phyloP scores from a whole-genome alignment of 176 grass and related monocot genomes.

The Paspalum vaginatum region DNA sequence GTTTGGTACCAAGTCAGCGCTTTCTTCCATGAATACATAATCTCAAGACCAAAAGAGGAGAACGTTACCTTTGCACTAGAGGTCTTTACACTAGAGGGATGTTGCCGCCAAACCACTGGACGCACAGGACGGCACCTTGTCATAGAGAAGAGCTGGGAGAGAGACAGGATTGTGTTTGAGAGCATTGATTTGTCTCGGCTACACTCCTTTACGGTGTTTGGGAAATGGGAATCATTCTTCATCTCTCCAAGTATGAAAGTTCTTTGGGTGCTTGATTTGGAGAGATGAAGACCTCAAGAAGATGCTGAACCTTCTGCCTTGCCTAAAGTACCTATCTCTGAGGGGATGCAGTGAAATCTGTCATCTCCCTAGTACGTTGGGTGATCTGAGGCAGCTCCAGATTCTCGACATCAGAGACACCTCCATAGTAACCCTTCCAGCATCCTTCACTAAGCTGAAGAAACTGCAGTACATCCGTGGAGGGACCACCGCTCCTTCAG shows the following conservation, averaged over 20 bases:
- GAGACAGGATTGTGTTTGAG: background rate
- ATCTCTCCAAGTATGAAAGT: background rate
- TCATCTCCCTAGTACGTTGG: background rate
- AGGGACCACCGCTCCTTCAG: background rate
- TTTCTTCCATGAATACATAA: background rate
- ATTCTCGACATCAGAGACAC: background rate
- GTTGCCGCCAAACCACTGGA: background rate
- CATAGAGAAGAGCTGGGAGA: background rate
- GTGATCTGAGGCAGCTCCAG: background rate
- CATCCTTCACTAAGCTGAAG: background rate
- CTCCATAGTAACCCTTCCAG: background rate
- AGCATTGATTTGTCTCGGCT: background rate
- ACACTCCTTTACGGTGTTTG: background rate
- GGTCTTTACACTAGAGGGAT: background rate
- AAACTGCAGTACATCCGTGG: background rate
- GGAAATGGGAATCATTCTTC: background rate
- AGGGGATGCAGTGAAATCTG: background rate
- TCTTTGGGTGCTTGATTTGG: background rate
- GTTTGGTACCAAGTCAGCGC: background rate
- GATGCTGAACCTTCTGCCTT: background rate
- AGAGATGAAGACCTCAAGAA: background rate
- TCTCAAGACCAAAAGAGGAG: background rate
- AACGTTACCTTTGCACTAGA: background rate
- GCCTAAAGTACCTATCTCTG: background rate
- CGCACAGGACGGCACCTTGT: constrained; percentile 1